Evolutionary conservation across 2,329 filamentous ascomycete species (phyloP), one percentile per base, ranked within the genome.

Genomic region (Aphanoascus verrucosus): DNA sequence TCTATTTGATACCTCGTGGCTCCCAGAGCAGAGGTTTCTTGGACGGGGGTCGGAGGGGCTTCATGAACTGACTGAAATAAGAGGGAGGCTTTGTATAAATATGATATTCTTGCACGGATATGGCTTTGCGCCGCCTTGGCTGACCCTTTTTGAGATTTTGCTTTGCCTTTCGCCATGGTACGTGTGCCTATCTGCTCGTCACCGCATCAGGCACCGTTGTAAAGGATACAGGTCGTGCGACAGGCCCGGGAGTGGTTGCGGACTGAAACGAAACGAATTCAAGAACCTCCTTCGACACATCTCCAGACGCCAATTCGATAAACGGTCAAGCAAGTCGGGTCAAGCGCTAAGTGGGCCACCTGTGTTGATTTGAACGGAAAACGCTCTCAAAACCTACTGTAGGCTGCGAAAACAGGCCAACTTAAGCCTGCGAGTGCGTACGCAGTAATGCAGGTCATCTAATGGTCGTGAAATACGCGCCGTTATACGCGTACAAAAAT

Each of bases 81-180:
- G 19, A 76, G 74, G 20, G 88, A 86, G 31, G 88, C 88, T 72
- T 91, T 87, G 61, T 94, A 86, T 28, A 97, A 78, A 63, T 88
- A 96, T 0, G 86, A 85, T 17, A 89, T 78, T 57, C 91, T 78
- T 2, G 85, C 83, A 64, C 91, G 86, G 6, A 93, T 73, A 62
- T 87, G 82, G 61, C 80, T 84, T 65, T 94, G 89, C 19, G 80
- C 79, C 11, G 88, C 76, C 31, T 78, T 64, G 52, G 58, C 47
- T 31, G 63, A 49, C 31, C 62, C 64, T 20, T 55, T 59, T 41
- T 67, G 64, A 3, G 64, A 60, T 58, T 78, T 80, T 49, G 62
- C 66, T 65, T 78, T 80, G 49, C 62, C 66, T 65, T 88, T 89
- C 14, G 77, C 82, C 84, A 88, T 90, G 32, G 48, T 44, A 8